Percentiles rank a stretch among this genome's conserved stretches.
Conservation (phyloP, 2,329 filamentous ascomycete species). For the Fusarium paranaense region DNA sequence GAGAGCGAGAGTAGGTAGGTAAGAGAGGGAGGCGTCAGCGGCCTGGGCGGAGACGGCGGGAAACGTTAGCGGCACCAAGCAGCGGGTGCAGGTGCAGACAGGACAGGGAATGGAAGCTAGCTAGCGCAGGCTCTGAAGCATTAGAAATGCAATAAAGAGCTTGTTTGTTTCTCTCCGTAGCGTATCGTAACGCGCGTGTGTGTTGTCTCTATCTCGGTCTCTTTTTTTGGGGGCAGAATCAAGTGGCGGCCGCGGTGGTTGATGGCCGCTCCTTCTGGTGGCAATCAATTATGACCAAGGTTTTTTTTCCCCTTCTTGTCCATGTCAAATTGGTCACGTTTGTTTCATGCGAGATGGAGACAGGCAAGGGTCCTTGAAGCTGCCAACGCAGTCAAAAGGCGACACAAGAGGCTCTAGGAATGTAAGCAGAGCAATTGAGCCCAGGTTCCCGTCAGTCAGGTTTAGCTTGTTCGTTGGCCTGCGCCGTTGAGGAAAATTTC, state of each 20-base stretch:
- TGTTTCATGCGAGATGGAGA: conserved; percentile 25
- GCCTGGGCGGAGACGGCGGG: not conserved
- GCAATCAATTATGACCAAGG: not conserved
- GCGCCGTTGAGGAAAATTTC: conserved; percentile 5
- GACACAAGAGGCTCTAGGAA: not conserved
- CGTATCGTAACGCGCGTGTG: not conserved
- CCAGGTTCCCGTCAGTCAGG: not conserved
- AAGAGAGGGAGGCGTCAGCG: not conserved
- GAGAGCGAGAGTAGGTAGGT: not conserved
- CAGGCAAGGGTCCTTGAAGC: conserved; percentile 22
- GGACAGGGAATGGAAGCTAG: not conserved
- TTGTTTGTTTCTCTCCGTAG: not conserved
- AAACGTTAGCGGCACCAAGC: conserved; percentile 1
- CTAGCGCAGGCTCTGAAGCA: not conserved
- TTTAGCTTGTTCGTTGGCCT: not conserved
- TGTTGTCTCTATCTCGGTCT: not conserved
- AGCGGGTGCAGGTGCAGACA: not conserved
- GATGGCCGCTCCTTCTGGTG: conserved; percentile 15
- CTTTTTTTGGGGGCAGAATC: not conserved
- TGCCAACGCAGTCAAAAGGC: conserved; percentile 1
- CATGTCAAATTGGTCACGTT: conserved; percentile 13
- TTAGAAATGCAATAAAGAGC: not conserved
- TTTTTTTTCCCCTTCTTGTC: not conserved
- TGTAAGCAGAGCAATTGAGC: not conserved
- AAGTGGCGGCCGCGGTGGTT: conserved; percentile 29